A percentile compares a stretch with the other conserved stretches of the same genome.
Evolutionary conservation across 345 rosid species (phyloP).

Genomic region (Excoecaria agallocha): DNA sequence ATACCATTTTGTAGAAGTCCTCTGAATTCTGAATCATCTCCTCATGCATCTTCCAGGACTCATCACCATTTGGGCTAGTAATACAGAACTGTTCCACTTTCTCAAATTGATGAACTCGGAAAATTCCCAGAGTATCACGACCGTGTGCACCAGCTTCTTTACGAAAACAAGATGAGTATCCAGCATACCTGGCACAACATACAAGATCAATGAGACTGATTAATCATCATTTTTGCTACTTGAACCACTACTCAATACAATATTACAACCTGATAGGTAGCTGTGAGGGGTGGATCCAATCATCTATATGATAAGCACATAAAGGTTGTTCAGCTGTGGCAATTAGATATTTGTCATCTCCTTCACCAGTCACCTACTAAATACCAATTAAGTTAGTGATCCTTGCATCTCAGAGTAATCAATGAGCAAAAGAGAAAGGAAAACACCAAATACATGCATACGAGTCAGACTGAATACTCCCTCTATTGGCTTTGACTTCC

Average conservation of each 20-base stretch:
- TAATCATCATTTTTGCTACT: neutral
- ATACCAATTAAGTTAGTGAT: neutral
- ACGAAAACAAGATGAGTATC: slow-evolving; percentile 89
- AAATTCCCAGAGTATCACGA: slow-evolving; percentile 90
- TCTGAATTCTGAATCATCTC: slow-evolving; percentile 92
- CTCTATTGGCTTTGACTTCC: neutral
- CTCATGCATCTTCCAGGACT: slow-evolving; percentile 89
- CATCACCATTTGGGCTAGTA: slow-evolving; percentile 77
- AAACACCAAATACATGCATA: neutral
- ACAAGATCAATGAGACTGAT: slow-evolving; percentile 5
- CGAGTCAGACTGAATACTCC: neutral
- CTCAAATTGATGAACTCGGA: slow-evolving; percentile 99
- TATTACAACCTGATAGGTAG: slow-evolving; percentile 63
- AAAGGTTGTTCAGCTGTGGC: slow-evolving; percentile 98
- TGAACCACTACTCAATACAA: neutral
- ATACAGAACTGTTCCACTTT: slow-evolving; percentile 93
- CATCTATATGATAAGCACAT: slow-evolving; percentile 85
- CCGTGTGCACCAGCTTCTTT: slow-evolving; percentile 99
- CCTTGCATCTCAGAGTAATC: neutral
- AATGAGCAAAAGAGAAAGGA: neutral
- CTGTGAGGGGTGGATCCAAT: slow-evolving; percentile 87
- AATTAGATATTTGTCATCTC: slow-evolving; percentile 90
- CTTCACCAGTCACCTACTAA: slow-evolving; percentile 87
- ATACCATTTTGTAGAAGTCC: slow-evolving; percentile 78
- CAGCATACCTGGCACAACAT: slow-evolving; percentile 68